These are phyloP conservation scores for Sutorius eximius DNA, from an alignment of 1,284 basidiomycete genomes.

Conservation along the genomic window DNA sequence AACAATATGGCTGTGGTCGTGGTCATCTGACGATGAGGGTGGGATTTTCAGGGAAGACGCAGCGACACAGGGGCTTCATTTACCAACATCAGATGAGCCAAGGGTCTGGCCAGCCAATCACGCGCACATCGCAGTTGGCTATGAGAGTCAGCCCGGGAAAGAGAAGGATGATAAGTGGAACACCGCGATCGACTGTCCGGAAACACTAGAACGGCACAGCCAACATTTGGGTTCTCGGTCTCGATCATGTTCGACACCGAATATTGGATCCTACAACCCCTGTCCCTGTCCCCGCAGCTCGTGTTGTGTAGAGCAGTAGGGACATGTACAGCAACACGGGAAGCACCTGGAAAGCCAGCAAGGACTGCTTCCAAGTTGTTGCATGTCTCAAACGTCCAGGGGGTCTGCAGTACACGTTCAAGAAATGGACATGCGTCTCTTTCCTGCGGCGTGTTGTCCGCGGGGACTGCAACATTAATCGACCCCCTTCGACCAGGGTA, in stretches of 20 bases:
- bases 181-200: conserved; percentile 9
- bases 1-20: background rate
- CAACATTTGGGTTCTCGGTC: background rate
- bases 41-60: background rate
- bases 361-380: too few species aligned
- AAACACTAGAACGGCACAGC: background rate
- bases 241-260: conserved; percentile 8
- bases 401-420: background rate
- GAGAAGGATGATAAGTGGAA: background rate
- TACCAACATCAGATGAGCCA: background rate
- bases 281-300: background rate
- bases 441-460: conserved; percentile 1
- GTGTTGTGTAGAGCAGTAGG: background rate
- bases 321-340: background rate
- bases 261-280: background rate
- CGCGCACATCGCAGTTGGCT: background rate
- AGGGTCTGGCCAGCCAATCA: background rate
- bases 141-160: background rate
- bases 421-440: background rate
- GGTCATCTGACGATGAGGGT: conserved; percentile 4
- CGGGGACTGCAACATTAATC: conserved; percentile 1
- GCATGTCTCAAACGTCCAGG: background rate
- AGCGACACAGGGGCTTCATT: background rate
- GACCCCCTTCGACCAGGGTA: conserved; percentile 16
- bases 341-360: too few species aligned